phyloP scores from a whole-genome alignment of 139 green algal species.

The Parachlorella kessleri region DNA sequence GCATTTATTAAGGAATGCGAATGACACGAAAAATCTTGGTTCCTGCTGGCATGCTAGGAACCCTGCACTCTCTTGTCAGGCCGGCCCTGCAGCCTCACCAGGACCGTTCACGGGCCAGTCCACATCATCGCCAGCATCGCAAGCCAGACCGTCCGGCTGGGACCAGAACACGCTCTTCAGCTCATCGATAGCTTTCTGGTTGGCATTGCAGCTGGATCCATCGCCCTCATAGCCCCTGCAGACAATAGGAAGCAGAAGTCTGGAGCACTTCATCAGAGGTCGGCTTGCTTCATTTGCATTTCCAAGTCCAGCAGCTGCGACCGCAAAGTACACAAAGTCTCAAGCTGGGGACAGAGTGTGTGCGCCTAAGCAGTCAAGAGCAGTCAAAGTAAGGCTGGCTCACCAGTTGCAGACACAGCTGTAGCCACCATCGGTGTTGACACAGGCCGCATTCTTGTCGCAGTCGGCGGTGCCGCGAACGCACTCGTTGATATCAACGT shows the following conservation, averaged over 20 bases:
- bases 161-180: conserved; percentile 27
- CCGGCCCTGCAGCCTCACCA: conserved; percentile 20
- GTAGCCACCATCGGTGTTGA: conserved; percentile 51
- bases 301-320: no score
- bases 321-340: no score
- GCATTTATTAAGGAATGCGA: no score
- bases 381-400: neutral
- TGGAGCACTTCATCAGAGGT: no score
- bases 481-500: conserved; percentile 65
- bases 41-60: no score
- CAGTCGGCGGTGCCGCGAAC: conserved; percentile 52
- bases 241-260: no score
- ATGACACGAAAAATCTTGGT: no score
- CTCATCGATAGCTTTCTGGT: conserved; percentile 3
- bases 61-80: neutral
- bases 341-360: no score
- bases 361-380: no score
- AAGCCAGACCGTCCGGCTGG: conserved; percentile 31
- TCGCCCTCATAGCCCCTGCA: conserved; percentile 49
- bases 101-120: conserved; percentile 45
- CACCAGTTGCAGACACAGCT: conserved; percentile 51
- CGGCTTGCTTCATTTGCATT: no score
- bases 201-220: conserved; percentile 16
- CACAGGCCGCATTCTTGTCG: conserved; percentile 47
- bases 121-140: conserved; percentile 49